Conservation (phyloP, 2,329 filamentous ascomycete species). For the Penicillium sp. region DNA sequence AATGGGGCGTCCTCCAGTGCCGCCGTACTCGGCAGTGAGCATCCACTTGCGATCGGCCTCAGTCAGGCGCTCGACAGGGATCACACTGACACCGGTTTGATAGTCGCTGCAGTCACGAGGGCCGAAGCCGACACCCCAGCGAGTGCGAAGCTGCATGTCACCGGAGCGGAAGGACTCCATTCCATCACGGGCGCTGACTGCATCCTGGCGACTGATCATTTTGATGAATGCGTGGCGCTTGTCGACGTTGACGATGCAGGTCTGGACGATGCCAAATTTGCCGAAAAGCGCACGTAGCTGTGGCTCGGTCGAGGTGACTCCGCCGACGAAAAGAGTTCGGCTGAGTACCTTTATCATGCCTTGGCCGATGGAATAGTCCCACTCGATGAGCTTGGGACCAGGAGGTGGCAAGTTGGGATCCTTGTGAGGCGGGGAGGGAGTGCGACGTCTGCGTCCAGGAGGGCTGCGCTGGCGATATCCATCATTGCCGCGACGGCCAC, state of each 20-base stretch:
- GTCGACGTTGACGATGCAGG: slow-evolving; percentile 96
- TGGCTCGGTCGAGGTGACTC: slow-evolving; percentile 78
- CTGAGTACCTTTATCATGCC: slow-evolving; percentile 88
- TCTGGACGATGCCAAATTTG: slow-evolving; percentile 83
- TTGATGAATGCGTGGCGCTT: slow-evolving; percentile 99
- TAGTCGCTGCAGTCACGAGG: slow-evolving; percentile 98
- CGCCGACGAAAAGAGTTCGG: slow-evolving; percentile 92
- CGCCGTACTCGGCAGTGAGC: slow-evolving; percentile 85
- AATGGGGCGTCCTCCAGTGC: slow-evolving; percentile 77
- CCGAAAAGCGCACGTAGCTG: slow-evolving; percentile 78
- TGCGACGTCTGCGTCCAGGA: slow-evolving; percentile 61
- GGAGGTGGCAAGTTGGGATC: slow-evolving; percentile 43
- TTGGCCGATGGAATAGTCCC: slow-evolving; percentile 67
- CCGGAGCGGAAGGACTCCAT: slow-evolving; percentile 76
- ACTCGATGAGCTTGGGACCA: slow-evolving; percentile 71
- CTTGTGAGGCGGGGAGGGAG: slow-evolving; percentile 53
- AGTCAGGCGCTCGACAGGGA: slow-evolving; percentile 86
- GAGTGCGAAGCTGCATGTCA: slow-evolving; percentile 73
- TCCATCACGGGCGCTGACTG: slow-evolving; percentile 73
- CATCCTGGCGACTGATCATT: slow-evolving; percentile 87
- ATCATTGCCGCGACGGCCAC: slow-evolving; percentile 46
- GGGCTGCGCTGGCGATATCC: slow-evolving; percentile 89
- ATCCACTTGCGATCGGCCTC: slow-evolving; percentile 98
- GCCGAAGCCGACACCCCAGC: slow-evolving; percentile 97
- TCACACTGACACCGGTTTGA: slow-evolving; percentile 81